These are phyloP conservation scores for Mercurialis annua DNA, from an alignment of 345 rosid species.

Conservation along the genomic window DNA sequence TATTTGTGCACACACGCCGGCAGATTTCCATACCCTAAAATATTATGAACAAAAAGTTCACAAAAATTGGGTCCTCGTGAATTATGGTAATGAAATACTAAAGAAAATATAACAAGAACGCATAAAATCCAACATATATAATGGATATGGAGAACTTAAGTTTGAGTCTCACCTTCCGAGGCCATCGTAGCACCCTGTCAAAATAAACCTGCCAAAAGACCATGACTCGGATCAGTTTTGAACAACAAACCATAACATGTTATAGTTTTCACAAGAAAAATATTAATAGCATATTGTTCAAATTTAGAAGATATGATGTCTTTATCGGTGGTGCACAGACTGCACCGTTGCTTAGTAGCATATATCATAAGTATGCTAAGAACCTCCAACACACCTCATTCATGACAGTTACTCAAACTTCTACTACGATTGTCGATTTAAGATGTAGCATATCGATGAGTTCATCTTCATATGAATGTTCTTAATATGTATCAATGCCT, in stretches of 20 bases:
- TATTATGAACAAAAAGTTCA: not conserved
- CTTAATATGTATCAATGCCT: not conserved
- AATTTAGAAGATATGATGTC: not conserved
- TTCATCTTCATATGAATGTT: not conserved
- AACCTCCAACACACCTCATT: not conserved
- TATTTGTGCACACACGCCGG: conserved; percentile 71
- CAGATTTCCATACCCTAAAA: conserved; percentile 69
- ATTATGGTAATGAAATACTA: not conserved
- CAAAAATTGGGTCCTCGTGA: not conserved
- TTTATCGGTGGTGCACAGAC: not conserved
- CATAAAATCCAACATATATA: not conserved
- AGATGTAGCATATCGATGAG: not conserved
- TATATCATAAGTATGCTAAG: not conserved
- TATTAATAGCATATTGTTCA: not conserved
- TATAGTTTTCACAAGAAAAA: not conserved
- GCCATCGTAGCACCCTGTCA: conserved; percentile 86
- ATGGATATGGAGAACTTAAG: not conserved
- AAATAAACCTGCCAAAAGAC: conserved; percentile 67
- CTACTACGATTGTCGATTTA: not conserved
- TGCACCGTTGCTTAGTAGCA: not conserved
- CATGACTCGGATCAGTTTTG: conserved; percentile 17
- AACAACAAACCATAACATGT: not conserved
- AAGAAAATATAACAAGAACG: not conserved
- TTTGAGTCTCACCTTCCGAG: conserved; percentile 55
- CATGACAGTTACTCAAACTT: not conserved